A percentile compares a stretch with the other conserved stretches of the same genome.
phyloP scores from a whole-genome alignment of 768 basidiomycete genomes.

The Austroboletus eburneus region DNA sequence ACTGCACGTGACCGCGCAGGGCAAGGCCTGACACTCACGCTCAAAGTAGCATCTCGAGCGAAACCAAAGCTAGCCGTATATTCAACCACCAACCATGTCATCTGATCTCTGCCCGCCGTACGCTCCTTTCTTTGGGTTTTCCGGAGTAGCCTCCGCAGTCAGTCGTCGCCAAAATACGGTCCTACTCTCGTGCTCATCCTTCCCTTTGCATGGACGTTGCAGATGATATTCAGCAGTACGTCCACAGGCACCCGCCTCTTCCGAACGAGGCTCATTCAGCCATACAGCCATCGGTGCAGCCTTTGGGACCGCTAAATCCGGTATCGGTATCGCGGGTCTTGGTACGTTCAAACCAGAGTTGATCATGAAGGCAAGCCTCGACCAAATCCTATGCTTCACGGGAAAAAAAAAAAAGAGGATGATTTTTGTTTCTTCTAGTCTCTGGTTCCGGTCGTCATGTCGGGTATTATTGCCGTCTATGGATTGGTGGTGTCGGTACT shows the following conservation, averaged over 20 bases:
- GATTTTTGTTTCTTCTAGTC: conserved; percentile 49
- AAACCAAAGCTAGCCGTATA: background rate
- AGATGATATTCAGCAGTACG: conserved; percentile 98
- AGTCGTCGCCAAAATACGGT: conserved; percentile 27
- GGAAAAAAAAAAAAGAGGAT: too few species aligned
- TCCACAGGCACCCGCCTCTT: conserved; percentile 15
- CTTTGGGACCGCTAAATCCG: conserved; percentile 93
- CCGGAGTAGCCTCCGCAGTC: conserved; percentile 91
- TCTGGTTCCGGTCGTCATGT: conserved; percentile 96
- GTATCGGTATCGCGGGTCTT: conserved; percentile 94
- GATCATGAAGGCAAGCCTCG: conserved; percentile 85
- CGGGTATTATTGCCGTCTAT: conserved; percentile 97
- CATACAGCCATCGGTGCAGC: conserved; percentile 85
- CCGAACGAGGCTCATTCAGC: conserved; percentile 8
- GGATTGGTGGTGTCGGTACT: conserved; percentile 94
- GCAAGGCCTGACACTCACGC: too few species aligned
- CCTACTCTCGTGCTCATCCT: conserved; percentile 7
- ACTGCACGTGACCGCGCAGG: conserved; percentile 13
- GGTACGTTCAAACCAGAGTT: conserved; percentile 93
- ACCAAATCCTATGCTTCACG: too few species aligned
- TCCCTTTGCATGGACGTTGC: background rate
- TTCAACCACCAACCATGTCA: conserved; percentile 40
- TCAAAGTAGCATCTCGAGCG: too few species aligned
- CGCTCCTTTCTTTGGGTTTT: conserved; percentile 98
- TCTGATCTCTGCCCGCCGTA: conserved; percentile 75